phyloP scores from a whole-genome alignment of 257 asterid species.

The Solanum megistacrolobum region DNA sequence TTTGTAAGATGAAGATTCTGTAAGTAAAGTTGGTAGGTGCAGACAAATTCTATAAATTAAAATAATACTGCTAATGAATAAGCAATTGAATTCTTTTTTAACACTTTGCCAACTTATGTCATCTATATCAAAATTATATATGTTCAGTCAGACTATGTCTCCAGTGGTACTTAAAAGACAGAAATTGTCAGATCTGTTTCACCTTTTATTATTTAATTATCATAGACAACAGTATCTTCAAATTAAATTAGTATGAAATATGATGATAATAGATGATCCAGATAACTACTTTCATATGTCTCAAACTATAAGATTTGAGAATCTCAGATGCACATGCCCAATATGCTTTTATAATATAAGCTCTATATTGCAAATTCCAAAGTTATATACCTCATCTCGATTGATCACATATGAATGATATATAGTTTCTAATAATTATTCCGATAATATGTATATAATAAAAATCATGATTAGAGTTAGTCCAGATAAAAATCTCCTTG shows the following conservation, averaged over 20 bases:
- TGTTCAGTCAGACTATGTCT: not conserved
- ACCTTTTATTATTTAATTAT: not conserved
- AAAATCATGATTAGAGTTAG: no score
- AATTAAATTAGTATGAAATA: not conserved
- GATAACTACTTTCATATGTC: not conserved
- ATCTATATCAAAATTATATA: not conserved
- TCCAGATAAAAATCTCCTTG: no score
- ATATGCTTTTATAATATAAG: not conserved
- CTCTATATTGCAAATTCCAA: not conserved
- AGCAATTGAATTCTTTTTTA: not conserved
- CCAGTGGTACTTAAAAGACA: not conserved
- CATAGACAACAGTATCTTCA: not conserved
- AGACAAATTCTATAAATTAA: not conserved
- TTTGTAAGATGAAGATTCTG: constrained; percentile 4
- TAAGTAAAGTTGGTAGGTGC: not conserved
- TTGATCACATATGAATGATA: not conserved
- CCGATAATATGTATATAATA: not conserved
- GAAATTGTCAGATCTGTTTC: not conserved
- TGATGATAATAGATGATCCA: not conserved
- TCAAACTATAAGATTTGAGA: not conserved
- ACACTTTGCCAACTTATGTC: not conserved
- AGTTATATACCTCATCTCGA: not conserved
- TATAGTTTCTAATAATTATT: not conserved
- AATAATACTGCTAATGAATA: not conserved
- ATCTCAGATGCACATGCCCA: not conserved